phyloP scores from a whole-genome alignment of 2,329 filamentous ascomycete species.

The Colletotrichum musae region DNA sequence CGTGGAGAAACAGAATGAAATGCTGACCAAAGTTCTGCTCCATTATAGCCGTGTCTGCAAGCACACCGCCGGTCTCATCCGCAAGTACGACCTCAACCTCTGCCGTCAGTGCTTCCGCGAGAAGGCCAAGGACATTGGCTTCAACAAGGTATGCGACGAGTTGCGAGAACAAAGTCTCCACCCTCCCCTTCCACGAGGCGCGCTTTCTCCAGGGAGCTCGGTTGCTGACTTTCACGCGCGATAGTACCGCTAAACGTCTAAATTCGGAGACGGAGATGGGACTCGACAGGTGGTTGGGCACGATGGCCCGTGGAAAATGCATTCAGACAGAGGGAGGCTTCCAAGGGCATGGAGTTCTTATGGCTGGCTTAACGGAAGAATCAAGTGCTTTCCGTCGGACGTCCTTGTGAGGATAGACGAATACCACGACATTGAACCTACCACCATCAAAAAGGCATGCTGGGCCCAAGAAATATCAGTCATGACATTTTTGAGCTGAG shows the following conservation, averaged over 20 bases:
- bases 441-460: constrained; percentile 22
- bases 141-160: constrained; percentile 73
- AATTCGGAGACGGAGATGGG: constrained; percentile 37
- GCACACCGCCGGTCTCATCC: constrained; percentile 98
- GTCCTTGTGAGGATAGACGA: constrained; percentile 59
- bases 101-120: constrained; percentile 86
- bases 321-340: constrained; percentile 59
- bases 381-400: constrained; percentile 56
- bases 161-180: neutral
- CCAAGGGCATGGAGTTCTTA: constrained; percentile 58
- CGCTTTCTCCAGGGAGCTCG: constrained; percentile 34
- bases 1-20: constrained; percentile 20
- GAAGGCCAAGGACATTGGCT: constrained; percentile 80
- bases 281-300: constrained; percentile 40
- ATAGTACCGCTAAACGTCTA: constrained; percentile 56
- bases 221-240: constrained; percentile 38
- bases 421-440: constrained; percentile 57
- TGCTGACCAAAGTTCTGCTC: constrained; percentile 49
- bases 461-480: constrained; percentile 12
- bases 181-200: neutral
- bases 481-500: neutral
- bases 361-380: constrained; percentile 60
- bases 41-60: constrained; percentile 77
- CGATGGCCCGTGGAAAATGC: constrained; percentile 54
- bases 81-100: constrained; percentile 98